Conservation (phyloP, 2,329 filamentous ascomycete species). For the Clarireedia monteithiana region DNA sequence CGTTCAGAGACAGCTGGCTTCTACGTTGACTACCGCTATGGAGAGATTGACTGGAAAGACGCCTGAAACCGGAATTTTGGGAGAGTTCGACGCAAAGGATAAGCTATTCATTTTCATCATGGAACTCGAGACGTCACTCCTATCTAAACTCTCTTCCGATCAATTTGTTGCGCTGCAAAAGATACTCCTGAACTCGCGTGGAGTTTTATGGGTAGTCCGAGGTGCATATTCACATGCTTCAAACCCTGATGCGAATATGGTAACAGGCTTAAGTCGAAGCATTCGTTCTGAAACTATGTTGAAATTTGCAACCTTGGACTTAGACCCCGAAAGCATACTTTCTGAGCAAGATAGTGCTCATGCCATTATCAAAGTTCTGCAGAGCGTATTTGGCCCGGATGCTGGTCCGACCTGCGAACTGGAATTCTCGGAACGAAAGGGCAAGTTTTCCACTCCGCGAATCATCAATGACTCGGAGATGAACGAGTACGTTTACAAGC, state of each 20-base stretch:
- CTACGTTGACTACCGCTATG: neutral
- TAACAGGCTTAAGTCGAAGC: conserved; percentile 10
- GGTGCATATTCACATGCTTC: conserved; percentile 33
- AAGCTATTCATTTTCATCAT: conserved; percentile 39
- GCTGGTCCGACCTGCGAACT: neutral
- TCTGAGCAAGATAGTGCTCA: neutral
- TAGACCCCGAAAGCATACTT: neutral
- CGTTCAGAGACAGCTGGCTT: neutral
- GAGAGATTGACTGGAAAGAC: neutral
- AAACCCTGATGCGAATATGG: conserved; percentile 23
- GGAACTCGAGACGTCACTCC: conserved; percentile 32
- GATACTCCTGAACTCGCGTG: conserved; percentile 32
- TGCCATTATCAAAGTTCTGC: neutral
- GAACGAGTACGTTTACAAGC: conserved; percentile 15
- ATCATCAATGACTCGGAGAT: conserved; percentile 17
- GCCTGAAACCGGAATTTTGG: conserved; percentile 14
- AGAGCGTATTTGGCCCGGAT: neutral
- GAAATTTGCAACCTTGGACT: conserved; percentile 7
- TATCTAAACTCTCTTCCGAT: conserved; percentile 35
- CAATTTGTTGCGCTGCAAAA: conserved; percentile 37
- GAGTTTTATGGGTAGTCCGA: conserved; percentile 42
- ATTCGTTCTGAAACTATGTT: conserved; percentile 7
- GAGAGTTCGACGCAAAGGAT: conserved; percentile 22
- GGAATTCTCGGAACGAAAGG: conserved; percentile 1
- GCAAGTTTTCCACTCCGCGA: neutral